Evolutionary conservation across 768 basidiomycete species (phyloP).

Genomic region (Crucibulum laeve): DNA sequence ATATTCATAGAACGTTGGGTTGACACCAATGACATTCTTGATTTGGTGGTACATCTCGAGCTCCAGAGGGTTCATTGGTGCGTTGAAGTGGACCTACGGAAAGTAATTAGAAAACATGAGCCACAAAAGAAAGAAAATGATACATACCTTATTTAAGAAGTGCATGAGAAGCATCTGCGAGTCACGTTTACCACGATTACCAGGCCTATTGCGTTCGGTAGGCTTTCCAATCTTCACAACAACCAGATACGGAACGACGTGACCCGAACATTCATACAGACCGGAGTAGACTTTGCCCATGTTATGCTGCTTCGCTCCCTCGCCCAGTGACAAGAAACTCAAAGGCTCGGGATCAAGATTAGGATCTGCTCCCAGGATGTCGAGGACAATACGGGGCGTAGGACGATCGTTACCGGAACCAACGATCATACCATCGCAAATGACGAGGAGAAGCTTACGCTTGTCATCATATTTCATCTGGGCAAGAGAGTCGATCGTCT

Average conservation of each 20-base stretch:
- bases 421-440: slow-evolving; percentile 98
- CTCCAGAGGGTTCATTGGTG: slow-evolving; percentile 95
- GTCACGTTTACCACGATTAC: slow-evolving; percentile 98
- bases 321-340: slow-evolving; percentile 90
- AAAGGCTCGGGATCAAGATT: slow-evolving; percentile 93
- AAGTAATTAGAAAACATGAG: slow-evolving; percentile 5
- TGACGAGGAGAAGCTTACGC: slow-evolving; percentile 86
- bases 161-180: slow-evolving; percentile 96
- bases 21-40: slow-evolving; percentile 99
- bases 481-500: slow-evolving; percentile 91
- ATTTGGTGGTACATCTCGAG: slow-evolving; percentile 99
- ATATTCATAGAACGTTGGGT: slow-evolving; percentile 98
- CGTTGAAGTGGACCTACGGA: slow-evolving; percentile 86
- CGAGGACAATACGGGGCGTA: slow-evolving; percentile 93
- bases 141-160: slow-evolving; percentile 88
- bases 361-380: slow-evolving; percentile 92
- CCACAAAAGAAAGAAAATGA: not conserved
- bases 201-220: slow-evolving; percentile 86
- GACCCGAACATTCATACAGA: slow-evolving; percentile 88
- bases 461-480: slow-evolving; percentile 98
- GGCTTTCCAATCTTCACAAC: slow-evolving; percentile 95
- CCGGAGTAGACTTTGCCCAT: slow-evolving; percentile 99
- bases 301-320: slow-evolving; percentile 94
- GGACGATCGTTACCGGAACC: slow-evolving; percentile 96
- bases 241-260: slow-evolving; percentile 93